Conservation (phyloP, 352 stramenopile genomes). For the Globisporangium nodosum region DNA sequence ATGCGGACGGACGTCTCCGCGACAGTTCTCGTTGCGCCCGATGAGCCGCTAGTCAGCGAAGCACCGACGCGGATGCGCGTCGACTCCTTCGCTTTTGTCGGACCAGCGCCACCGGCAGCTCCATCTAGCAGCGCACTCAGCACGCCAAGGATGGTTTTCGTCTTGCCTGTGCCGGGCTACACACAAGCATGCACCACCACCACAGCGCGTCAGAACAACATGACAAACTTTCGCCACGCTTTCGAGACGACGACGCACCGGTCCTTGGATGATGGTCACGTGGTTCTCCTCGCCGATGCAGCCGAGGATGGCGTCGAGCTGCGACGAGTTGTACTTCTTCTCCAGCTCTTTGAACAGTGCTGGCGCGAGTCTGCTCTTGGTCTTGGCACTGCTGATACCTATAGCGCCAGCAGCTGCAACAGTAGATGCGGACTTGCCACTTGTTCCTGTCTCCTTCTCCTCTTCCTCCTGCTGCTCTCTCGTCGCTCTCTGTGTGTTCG, state of each 20-base stretch:
- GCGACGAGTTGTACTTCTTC: slow-evolving; percentile 65
- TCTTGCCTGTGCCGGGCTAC: slow-evolving; percentile 79
- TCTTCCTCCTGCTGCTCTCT: slow-evolving; percentile 5
- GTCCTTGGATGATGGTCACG: slow-evolving; percentile 73
- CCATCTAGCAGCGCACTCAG: slow-evolving; percentile 71
- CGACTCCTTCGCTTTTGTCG: slow-evolving; percentile 44
- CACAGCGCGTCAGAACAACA: neutral
- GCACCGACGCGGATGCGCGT: slow-evolving; percentile 67
- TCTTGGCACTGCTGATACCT: slow-evolving; percentile 5
- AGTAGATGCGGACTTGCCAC: neutral
- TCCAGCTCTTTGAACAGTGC: slow-evolving; percentile 41
- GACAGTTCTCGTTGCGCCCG: slow-evolving; percentile 35
- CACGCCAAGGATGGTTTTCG: slow-evolving; percentile 74
- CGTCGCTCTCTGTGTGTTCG: slow-evolving; percentile 5
- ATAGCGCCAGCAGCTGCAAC: neutral
- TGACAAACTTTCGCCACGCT: neutral
- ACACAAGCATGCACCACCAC: neutral
- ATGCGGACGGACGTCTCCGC: slow-evolving; percentile 59
- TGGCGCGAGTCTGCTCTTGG: slow-evolving; percentile 27
- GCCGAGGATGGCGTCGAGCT: slow-evolving; percentile 65
- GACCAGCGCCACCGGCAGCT: slow-evolving; percentile 32
- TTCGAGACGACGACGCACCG: slow-evolving; percentile 26
- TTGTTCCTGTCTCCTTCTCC: neutral
- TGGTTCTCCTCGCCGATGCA: slow-evolving; percentile 54
- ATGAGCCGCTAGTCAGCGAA: slow-evolving; percentile 34